Conservation (phyloP, 176 grass and related monocot species). For the Aegilops speltoides region DNA sequence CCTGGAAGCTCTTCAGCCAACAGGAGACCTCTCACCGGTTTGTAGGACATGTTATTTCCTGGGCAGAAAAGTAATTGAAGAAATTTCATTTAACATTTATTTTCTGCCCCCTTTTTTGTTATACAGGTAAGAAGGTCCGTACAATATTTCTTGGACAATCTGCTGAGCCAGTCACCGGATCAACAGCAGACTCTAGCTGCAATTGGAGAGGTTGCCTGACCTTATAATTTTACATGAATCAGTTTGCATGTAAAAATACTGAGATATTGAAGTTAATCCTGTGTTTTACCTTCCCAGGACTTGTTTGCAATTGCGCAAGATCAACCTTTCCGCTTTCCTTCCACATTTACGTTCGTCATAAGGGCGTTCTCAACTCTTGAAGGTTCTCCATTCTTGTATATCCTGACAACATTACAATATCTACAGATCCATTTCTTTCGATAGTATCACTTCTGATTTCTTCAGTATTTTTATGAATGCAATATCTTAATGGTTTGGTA, state of each 20-base stretch:
- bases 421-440: neutral
- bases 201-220: conserved; percentile 81
- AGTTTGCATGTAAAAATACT: neutral
- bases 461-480: neutral
- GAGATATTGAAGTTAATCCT: conserved; percentile 19
- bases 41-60: conserved; percentile 37
- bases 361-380: conserved; percentile 96
- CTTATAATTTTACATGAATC: neutral
- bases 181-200: conserved; percentile 81
- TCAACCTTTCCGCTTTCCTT: conserved; percentile 97
- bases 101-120: conserved; percentile 11
- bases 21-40: conserved; percentile 92
- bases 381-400: conserved; percentile 48
- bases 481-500: neutral
- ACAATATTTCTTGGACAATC: conserved; percentile 90
- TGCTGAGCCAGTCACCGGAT: conserved; percentile 74
- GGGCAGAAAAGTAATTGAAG: neutral
- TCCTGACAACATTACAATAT: neutral
- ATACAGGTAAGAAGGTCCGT: conserved; percentile 90
- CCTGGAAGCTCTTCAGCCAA: conserved; percentile 86
- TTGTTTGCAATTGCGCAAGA: conserved; percentile 97
- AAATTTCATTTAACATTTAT: neutral
- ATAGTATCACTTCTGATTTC: conserved; percentile 7
- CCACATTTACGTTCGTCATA: conserved; percentile 94
- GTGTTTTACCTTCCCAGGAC: conserved; percentile 53